These are phyloP conservation scores for Fusarium paranaense DNA, from an alignment of 2,329 filamentous ascomycete species.

Conservation along the genomic window DNA sequence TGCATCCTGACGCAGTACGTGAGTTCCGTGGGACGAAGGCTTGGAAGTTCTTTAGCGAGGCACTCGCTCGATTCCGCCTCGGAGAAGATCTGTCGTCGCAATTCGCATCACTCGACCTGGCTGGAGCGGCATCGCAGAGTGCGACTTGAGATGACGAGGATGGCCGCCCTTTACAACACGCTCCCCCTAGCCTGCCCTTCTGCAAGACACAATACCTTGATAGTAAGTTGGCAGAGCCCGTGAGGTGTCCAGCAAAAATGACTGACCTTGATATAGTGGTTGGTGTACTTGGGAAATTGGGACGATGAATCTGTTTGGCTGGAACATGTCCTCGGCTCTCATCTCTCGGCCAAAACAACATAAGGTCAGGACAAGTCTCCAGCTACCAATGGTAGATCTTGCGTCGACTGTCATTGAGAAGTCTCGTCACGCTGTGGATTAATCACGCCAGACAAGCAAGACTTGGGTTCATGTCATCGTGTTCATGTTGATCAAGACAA, in stretches of 20 bases:
- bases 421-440: not conserved
- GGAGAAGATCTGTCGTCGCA: not conserved
- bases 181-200: not conserved
- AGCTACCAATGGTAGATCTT: not conserved
- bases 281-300: not conserved
- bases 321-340: not conserved
- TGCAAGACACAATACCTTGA: not conserved
- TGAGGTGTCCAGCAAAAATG: not conserved
- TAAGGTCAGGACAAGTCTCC: not conserved
- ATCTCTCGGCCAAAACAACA: not conserved
- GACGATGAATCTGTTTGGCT: not conserved
- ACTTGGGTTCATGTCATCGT: constrained; percentile 18
- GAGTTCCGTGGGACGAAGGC: not conserved
- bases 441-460: not conserved
- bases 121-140: not conserved
- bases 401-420: not conserved
- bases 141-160: not conserved
- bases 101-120: not conserved
- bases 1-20: not conserved
- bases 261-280: not conserved
- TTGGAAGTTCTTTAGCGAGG: not conserved
- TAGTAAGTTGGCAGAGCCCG: not conserved
- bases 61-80: not conserved
- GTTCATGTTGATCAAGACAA: constrained; percentile 15
- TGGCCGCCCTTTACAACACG: not conserved